These are phyloP conservation scores for Rosa lucieae DNA, from an alignment of 306 rosid genomes.

Conservation along the genomic window DNA sequence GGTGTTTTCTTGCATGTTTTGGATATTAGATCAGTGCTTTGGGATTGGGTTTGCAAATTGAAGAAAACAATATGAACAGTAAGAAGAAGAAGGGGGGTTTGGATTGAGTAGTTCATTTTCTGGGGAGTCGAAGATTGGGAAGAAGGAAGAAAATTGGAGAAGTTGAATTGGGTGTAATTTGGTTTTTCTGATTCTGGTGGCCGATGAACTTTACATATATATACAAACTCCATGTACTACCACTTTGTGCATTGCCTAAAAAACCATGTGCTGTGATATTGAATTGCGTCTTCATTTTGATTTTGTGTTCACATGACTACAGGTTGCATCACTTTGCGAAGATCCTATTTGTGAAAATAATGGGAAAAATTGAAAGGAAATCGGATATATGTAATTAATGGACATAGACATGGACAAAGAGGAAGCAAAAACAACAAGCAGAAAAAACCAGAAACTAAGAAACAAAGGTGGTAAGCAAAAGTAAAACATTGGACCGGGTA, in stretches of 20 bases:
- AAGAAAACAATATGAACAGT: not conserved
- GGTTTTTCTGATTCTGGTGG: not conserved
- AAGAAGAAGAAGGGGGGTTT: constrained; percentile 2
- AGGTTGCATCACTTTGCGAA: not conserved
- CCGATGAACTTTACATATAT: not conserved
- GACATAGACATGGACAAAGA: constrained; percentile 7
- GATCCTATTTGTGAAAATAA: not conserved
- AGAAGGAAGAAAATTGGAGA: not conserved
- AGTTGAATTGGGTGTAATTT: not conserved
- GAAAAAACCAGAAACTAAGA: not conserved
- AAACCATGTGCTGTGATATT: constrained; percentile 12
- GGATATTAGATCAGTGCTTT: constrained; percentile 6
- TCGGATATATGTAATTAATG: not conserved
- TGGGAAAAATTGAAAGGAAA: not conserved
- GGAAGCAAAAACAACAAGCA: not conserved
- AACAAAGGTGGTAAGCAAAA: not conserved
- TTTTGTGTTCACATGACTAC: constrained; percentile 8
- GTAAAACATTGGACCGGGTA: constrained; percentile 1
- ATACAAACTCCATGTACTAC: not conserved
- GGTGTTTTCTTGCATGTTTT: constrained; percentile 34
- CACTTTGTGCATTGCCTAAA: constrained; percentile 1
- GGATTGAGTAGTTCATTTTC: not conserved
- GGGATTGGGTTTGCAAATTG: constrained; percentile 1
- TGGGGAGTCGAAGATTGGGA: not conserved
- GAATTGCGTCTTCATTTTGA: constrained; percentile 16